phyloP scores from a whole-genome alignment of 176 grass and related monocot genomes.

The Aegilops sharonensis region DNA sequence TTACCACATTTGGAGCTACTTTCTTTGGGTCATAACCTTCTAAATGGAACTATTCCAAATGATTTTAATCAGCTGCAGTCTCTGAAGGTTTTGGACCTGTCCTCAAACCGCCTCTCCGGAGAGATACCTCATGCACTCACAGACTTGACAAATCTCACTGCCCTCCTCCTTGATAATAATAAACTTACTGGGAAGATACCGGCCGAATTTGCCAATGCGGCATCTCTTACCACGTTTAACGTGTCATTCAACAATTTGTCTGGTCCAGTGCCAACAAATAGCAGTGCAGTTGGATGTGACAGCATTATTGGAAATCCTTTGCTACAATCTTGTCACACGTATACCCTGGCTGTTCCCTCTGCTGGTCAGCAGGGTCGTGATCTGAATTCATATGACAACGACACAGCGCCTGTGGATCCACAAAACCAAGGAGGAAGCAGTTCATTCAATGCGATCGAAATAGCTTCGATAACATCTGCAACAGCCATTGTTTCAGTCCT shows the following conservation, averaged over 20 bases:
- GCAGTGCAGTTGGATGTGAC: slow-evolving; percentile 66
- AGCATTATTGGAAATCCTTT: slow-evolving; percentile 88
- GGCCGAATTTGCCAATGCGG: slow-evolving; percentile 48
- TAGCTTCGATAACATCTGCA: slow-evolving; percentile 92
- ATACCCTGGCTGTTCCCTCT: slow-evolving; percentile 67
- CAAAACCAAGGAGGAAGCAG: slow-evolving; percentile 53
- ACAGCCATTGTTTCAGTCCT: slow-evolving; percentile 92
- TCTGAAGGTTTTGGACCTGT: slow-evolving; percentile 82
- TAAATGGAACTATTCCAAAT: slow-evolving; percentile 71
- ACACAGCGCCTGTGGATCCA: slow-evolving; percentile 33
- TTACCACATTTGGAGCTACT: slow-evolving; percentile 55
- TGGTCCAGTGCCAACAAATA: slow-evolving; percentile 73
- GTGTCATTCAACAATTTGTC: slow-evolving; percentile 98
- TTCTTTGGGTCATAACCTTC: slow-evolving; percentile 68
- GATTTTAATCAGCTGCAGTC: slow-evolving; percentile 50
- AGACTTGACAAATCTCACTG: slow-evolving; percentile 69
- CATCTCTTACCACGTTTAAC: slow-evolving; percentile 71
- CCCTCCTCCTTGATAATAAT: slow-evolving; percentile 82
- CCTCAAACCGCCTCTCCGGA: slow-evolving; percentile 72
- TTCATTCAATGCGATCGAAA: slow-evolving; percentile 86
- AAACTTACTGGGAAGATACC: slow-evolving; percentile 88
- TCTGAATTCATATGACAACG: slow-evolving; percentile 50
- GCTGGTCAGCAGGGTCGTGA: slow-evolving; percentile 48
- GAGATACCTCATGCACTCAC: slow-evolving; percentile 66
- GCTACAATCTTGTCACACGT: slow-evolving; percentile 74